These are phyloP conservation scores for Pleurotus pulmonarius DNA, from an alignment of 768 basidiomycete genomes.

Conservation along the genomic window DNA sequence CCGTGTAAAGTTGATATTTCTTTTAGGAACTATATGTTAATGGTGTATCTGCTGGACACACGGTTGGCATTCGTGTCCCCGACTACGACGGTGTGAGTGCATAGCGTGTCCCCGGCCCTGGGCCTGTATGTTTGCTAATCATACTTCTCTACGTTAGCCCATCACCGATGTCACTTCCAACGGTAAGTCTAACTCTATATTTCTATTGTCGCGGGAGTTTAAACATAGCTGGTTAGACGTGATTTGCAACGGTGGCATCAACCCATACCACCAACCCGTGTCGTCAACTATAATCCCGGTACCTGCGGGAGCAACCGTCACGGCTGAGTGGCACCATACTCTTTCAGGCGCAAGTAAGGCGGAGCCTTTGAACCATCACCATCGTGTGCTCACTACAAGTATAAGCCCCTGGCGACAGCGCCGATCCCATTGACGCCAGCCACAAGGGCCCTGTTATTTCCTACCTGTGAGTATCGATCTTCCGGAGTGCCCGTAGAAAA, in stretches of 20 bases:
- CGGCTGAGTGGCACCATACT: slow-evolving; percentile 51
- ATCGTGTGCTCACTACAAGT: background rate
- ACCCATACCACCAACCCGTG: slow-evolving; percentile 47
- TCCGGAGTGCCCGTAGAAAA: no score
- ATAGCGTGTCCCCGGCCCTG: background rate
- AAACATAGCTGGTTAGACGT: slow-evolving; percentile 12
- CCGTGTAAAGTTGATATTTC: no score
- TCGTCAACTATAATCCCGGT: slow-evolving; percentile 42
- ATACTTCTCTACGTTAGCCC: slow-evolving; percentile 29
- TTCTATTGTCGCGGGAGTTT: background rate
- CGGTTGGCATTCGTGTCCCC: slow-evolving; percentile 37
- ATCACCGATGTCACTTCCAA: slow-evolving; percentile 56
- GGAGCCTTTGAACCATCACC: background rate
- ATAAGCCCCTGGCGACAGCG: slow-evolving; percentile 28
- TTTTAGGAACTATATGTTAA: slow-evolving; percentile 46
- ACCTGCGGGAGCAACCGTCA: slow-evolving; percentile 50
- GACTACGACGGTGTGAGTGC: slow-evolving; percentile 39
- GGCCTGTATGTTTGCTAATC: background rate
- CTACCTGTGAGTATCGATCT: slow-evolving; percentile 22
- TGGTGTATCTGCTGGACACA: slow-evolving; percentile 41
- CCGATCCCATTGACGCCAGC: slow-evolving; percentile 47
- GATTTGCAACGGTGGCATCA: slow-evolving; percentile 60
- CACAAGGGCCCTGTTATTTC: slow-evolving; percentile 38
- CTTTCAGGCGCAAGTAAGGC: slow-evolving; percentile 30
- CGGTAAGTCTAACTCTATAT: slow-evolving; percentile 15